A percentile compares a stretch with the other conserved stretches of the same genome.
Evolutionary conservation across 164 flowering plant species (phyloP).

Genomic region (Protea cynaroides): DNA sequence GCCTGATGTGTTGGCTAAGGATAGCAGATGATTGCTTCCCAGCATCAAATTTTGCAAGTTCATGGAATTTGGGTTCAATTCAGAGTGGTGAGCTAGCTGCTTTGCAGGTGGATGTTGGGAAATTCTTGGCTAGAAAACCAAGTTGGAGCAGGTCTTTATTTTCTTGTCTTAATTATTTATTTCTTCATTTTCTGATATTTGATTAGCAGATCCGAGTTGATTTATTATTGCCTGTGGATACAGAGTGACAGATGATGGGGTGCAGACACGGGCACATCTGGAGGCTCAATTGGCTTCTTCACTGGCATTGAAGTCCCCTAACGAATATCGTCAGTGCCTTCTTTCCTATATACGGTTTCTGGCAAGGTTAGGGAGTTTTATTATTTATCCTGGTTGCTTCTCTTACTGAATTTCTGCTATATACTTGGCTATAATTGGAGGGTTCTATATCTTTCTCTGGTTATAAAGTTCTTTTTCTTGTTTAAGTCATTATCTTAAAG

Average conservation of each 20-base stretch:
- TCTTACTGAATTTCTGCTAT: neutral
- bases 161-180: neutral
- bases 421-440: neutral
- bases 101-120: conserved; percentile 88
- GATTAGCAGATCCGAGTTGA: conserved; percentile 1
- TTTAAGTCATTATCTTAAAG: too few relatives aligned
- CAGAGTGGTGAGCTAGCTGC: conserved; percentile 91
- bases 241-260: conserved; percentile 93
- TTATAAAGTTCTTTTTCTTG: neutral
- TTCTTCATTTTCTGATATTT: neutral
- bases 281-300: conserved; percentile 94
- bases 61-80: conserved; percentile 75
- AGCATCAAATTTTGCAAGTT: conserved; percentile 86
- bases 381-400: neutral
- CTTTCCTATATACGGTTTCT: conserved; percentile 80
- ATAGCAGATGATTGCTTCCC: conserved; percentile 97
- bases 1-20: conserved; percentile 91
- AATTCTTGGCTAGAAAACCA: conserved; percentile 86
- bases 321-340: conserved; percentile 88
- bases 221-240: conserved; percentile 9
- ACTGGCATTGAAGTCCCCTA: conserved; percentile 75
- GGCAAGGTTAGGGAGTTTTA: conserved; percentile 52
- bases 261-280: conserved; percentile 97
- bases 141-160: conserved; percentile 81
- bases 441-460: neutral